A percentile compares a stretch with the other conserved stretches of the same genome.
Evolutionary conservation across 164 flowering plant species (phyloP).

Genomic region (Saururus chinensis): DNA sequence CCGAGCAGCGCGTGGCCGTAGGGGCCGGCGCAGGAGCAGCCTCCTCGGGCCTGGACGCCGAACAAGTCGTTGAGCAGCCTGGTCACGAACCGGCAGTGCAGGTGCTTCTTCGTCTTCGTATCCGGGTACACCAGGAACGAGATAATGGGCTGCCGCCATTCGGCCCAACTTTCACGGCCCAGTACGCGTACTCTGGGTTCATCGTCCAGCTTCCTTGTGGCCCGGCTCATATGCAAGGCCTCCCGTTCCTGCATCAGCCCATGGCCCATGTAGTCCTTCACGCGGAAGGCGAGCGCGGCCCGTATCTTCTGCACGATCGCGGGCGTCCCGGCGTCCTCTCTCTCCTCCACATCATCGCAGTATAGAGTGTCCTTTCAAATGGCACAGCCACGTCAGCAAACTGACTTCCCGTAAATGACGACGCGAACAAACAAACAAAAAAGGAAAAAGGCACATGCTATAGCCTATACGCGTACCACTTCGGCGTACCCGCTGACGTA

Average conservation of each 20-base stretch:
- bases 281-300: slow-evolving; percentile 74
- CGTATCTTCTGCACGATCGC: slow-evolving; percentile 54
- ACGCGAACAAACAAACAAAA: too few relatives aligned
- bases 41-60: slow-evolving; percentile 83
- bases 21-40: slow-evolving; percentile 89
- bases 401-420: too few relatives aligned
- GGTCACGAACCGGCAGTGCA: slow-evolving; percentile 66
- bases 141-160: slow-evolving; percentile 46
- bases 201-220: slow-evolving; percentile 33
- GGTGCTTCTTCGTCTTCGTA: slow-evolving; percentile 42
- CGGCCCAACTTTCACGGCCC: slow-evolving; percentile 45
- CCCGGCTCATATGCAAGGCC: slow-evolving; percentile 21
- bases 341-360: slow-evolving; percentile 52
- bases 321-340: slow-evolving; percentile 85
- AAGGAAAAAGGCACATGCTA: too few relatives aligned
- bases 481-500: slow-evolving; percentile 55
- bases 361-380: slow-evolving; percentile 61
- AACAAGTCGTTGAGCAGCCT: slow-evolving; percentile 79
- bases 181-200: slow-evolving; percentile 37
- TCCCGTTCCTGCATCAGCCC: slow-evolving; percentile 37
- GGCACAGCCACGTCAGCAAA: neutral
- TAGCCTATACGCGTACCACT: slow-evolving; percentile 22
- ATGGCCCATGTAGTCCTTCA: slow-evolving; percentile 70
- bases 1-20: slow-evolving; percentile 60
- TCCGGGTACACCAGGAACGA: slow-evolving; percentile 60